Evolutionary conservation across 768 basidiomycete genomes (phyloP).

Genomic region (Clavulina sp.): DNA sequence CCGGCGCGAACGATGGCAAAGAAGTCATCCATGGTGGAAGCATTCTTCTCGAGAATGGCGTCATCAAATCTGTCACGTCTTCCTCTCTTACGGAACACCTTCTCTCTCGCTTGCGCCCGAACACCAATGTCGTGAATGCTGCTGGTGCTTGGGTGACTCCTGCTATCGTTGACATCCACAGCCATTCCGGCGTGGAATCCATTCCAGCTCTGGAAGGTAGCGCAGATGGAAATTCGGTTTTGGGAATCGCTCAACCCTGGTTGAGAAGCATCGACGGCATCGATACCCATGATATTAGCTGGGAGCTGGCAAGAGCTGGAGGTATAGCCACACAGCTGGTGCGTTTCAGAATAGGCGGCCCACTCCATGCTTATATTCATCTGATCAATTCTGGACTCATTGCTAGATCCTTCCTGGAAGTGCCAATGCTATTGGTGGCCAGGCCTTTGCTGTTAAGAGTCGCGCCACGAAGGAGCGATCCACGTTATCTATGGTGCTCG

Average conservation of each 20-base stretch:
- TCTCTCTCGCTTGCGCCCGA: neutral
- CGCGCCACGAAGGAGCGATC: constrained; percentile 16
- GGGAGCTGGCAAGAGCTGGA: constrained; percentile 16
- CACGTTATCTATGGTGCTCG: neutral
- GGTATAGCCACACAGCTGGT: constrained; percentile 2
- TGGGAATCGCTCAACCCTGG: constrained; percentile 3
- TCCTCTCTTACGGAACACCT: constrained; percentile 14
- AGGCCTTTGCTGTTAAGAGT: constrained; percentile 23
- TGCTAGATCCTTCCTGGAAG: neutral
- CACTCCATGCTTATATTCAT: neutral
- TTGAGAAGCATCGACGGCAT: constrained; percentile 22
- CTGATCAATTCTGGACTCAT: too few species aligned
- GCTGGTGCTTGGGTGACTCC: neutral
- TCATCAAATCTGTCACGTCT: constrained; percentile 39
- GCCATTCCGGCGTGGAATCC: constrained; percentile 59
- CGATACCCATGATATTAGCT: constrained; percentile 21
- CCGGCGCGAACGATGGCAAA: constrained; percentile 37
- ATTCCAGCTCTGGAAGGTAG: constrained; percentile 30
- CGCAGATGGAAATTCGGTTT: neutral
- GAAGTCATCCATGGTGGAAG: neutral
- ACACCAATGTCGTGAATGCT: neutral
- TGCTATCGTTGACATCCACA: constrained; percentile 43
- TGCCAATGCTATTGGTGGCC: constrained; percentile 5
- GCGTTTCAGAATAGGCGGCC: neutral
- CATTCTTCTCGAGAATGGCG: constrained; percentile 42